Base-by-base conservation (phyloP, 108 stramenopile species). In the Stephanodiscus minutulus region DNA sequence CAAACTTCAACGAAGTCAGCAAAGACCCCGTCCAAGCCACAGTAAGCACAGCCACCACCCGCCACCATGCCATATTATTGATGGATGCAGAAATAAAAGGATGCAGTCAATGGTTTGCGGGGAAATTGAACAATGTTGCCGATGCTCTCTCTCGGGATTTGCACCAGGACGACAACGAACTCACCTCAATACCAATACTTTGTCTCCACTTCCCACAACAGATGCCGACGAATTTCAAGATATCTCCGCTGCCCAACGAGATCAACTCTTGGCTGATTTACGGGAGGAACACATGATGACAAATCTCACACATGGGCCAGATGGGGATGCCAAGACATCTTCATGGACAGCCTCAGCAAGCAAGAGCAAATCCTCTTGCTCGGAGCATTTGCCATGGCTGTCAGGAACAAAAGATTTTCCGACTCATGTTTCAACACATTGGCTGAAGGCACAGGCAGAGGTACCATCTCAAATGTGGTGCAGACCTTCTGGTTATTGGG, bases 231-330 rank as follows among this genome's bases (percentile, higher is more conserved):
- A 27, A 72, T 37, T 72, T 78, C 43, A 27, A 35, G 1, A 78
- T 66, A 55, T 17, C 18, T 27, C 77, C 44, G 7, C 37, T 78
- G 21, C 63, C 70, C 46, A 78, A 59, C 35, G 37, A 72, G 59
- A 78, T 69, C 46, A 21, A n/a, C 56, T 72, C 64, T 0, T 72
- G 70, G 63, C 21, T 72, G 63, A 65, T 53, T 55, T 61, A 61
- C 50, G 21, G 54, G 54, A 71, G 27, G 29, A 21, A 70, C 76
- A 70, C 61, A 66, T 6, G 36, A 62, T 50, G 56, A 72, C 57
- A 55, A 66, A 65, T 64, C n/a, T 72, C 53, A 47, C 25, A 53
- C 77, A 0, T 78, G 77, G 64, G n/a, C n/a, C n/a, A n/a, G n/a
- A n/a, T n/a, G n/a, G n/a, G n/a, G n/a, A n/a, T n/a, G n/a, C n/a